Conservation (phyloP, 2,329 filamentous ascomycete species). For the Fusarium beomiforme region DNA sequence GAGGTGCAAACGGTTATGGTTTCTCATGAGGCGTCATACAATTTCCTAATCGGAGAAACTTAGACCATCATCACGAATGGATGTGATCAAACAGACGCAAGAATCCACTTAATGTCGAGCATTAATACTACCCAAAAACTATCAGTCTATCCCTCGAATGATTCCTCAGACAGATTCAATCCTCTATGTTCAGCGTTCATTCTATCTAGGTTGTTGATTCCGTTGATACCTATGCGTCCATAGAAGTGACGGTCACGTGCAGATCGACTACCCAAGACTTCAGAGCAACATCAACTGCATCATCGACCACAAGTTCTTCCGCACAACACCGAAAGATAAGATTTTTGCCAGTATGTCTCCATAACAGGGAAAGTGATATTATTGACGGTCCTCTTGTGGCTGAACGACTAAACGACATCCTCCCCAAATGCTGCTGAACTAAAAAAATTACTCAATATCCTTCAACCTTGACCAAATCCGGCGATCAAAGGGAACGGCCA, state of each 20-base stretch:
- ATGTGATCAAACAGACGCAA: background rate
- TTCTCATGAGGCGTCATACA: background rate
- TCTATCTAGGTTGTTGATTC: background rate
- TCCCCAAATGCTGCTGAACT: conserved; percentile 6
- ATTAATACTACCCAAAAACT: background rate
- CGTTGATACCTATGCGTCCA: background rate
- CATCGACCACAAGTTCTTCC: background rate
- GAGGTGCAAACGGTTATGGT: background rate
- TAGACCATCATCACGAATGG: background rate
- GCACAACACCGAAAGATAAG: background rate
- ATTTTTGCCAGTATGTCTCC: background rate
- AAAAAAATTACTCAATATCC: background rate
- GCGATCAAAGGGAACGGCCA: conserved; percentile 16
- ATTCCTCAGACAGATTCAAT: background rate
- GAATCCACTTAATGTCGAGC: background rate
- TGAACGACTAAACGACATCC: background rate
- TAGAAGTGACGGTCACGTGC: conserved; percentile 13
- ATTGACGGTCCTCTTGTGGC: background rate
- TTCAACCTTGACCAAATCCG: conserved; percentile 34
- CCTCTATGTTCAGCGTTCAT: background rate
- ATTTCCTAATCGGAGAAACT: background rate
- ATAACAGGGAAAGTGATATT: background rate
- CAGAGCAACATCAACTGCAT: background rate
- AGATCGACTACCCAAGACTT: background rate
- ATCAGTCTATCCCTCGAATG: background rate